These are phyloP conservation scores for Cladorrhinum sp. DNA, from an alignment of 2,329 filamentous ascomycete genomes.

Conservation along the genomic window DNA sequence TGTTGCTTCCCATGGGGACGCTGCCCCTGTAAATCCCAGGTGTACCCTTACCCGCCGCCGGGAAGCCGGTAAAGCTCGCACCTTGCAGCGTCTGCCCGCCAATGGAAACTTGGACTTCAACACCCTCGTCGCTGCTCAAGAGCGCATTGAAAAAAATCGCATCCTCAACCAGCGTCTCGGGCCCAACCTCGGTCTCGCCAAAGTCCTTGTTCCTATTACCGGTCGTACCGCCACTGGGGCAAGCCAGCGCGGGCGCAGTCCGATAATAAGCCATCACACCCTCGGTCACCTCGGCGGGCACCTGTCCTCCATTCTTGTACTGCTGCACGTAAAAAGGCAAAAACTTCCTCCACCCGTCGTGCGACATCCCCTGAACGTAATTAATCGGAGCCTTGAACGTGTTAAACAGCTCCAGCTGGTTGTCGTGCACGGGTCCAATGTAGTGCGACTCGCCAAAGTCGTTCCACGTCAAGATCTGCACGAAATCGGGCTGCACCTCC, in stretches of 20 bases:
- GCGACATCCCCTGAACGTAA: conserved; percentile 47
- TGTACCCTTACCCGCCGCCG: conserved; percentile 13
- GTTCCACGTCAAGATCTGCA: conserved; percentile 43
- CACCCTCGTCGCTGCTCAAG: conserved; percentile 14
- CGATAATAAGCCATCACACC: conserved; percentile 34
- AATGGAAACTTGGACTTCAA: conserved; percentile 16
- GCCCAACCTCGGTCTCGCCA: conserved; percentile 15
- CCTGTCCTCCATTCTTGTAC: conserved; percentile 45
- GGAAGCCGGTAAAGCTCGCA: neutral
- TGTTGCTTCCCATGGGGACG: conserved; percentile 17
- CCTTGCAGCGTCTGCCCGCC: conserved; percentile 12
- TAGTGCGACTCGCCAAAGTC: conserved; percentile 55
- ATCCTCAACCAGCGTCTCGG: conserved; percentile 20
- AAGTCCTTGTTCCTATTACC: conserved; percentile 23
- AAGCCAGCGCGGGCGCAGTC: conserved; percentile 29
- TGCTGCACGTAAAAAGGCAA: conserved; percentile 50
- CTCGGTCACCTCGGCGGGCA: conserved; percentile 25
- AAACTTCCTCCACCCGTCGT: conserved; percentile 47
- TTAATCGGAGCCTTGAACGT: conserved; percentile 41
- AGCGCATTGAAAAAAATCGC: conserved; percentile 21
- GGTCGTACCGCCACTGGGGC: conserved; percentile 32
- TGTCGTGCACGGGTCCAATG: conserved; percentile 45
- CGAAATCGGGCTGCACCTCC: conserved; percentile 34
- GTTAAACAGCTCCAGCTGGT: conserved; percentile 34
- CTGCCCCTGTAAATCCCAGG: conserved; percentile 23